These are phyloP conservation scores for Batrachochytrium dendrobatidis DNA, from an alignment of 371 early-diverging fungal genomes.

Conservation along the genomic window DNA sequence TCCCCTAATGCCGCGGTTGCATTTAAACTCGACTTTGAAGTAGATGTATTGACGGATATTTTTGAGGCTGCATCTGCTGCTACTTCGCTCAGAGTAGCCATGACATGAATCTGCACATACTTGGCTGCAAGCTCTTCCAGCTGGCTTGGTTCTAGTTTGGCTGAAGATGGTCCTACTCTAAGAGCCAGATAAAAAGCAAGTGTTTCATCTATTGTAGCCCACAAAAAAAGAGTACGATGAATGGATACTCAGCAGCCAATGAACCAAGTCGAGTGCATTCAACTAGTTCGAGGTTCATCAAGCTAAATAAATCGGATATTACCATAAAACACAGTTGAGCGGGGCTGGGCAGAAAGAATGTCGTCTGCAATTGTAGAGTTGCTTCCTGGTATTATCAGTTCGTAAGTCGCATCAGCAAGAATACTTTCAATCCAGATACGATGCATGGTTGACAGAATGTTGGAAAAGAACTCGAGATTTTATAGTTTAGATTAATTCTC, in stretches of 20 bases:
- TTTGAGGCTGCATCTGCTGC: background rate
- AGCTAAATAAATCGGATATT: background rate
- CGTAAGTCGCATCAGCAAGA: background rate
- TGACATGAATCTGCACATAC: background rate
- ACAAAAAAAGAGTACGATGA: too few relatives aligned
- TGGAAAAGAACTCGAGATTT: too few relatives aligned
- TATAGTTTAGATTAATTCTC: too few relatives aligned
- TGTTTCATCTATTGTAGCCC: background rate
- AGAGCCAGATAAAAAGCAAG: background rate
- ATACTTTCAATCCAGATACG: background rate
- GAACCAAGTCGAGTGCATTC: too few relatives aligned
- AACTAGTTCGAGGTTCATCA: too few relatives aligned
- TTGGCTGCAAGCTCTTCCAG: background rate
- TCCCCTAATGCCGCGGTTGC: too few relatives aligned
- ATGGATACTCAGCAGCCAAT: too few relatives aligned
- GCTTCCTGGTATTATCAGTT: background rate
- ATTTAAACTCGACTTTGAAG: too few relatives aligned
- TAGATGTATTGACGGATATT: too few relatives aligned
- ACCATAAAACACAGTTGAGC: background rate
- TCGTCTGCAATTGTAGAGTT: background rate
- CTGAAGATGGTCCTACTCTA: background rate
- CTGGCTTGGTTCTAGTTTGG: background rate
- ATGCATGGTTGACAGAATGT: background rate
- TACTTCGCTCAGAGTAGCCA: background rate
- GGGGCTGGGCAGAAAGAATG: background rate